Evolutionary conservation across 1,139 yeast species (phyloP), one percentile per base, ranked within the genome.

Genomic region (Debaryomyces subglobosus): DNA sequence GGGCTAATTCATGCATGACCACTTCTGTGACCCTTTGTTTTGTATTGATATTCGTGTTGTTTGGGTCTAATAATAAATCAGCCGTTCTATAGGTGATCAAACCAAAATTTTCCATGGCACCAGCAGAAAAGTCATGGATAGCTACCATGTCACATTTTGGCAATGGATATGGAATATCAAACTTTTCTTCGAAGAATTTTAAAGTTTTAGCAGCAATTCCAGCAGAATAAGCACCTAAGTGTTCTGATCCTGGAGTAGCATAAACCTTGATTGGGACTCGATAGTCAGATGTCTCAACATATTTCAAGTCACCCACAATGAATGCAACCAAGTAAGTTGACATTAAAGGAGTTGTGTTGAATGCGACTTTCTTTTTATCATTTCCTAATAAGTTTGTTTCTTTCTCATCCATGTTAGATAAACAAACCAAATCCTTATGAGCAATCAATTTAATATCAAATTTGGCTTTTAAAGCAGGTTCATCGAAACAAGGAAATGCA

Each of bases 401-500:
- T 48, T 74, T 75, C 23, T 79, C 82, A 58, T 89, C 91, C 96
- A 88, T 89, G 67, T 90, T 90, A 44, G 94, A 84, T 59, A 90
- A 77, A 47, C 86, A 89, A 43, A 86, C 85, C 66, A 83, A 76
- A 32, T 78, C 68, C 50, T 76, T 72, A 47, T 81, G 79, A 38
- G 89, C 81, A 47, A 85, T 76, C 55, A 90, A 74, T 25, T 83
- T 70, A 49, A 90, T 77, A 51, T 84, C 84, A 63, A 89, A 90
- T 42, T 85, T 79, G 12, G 96, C 94, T 72, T 90, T 90, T 52
- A 85, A 77, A 47, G 85, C 82, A 10, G 97, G 97, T 65, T 90
- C 96, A 67, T 90, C 96, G 58, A 86, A 84, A 64, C 94, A 89
- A 18, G 97, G 96, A 75, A 90, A 89, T 3, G 96, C 96, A 57